Base-by-base conservation (phyloP, 2,329 filamentous ascomycete species). In the Dothideomycetes sp. region DNA sequence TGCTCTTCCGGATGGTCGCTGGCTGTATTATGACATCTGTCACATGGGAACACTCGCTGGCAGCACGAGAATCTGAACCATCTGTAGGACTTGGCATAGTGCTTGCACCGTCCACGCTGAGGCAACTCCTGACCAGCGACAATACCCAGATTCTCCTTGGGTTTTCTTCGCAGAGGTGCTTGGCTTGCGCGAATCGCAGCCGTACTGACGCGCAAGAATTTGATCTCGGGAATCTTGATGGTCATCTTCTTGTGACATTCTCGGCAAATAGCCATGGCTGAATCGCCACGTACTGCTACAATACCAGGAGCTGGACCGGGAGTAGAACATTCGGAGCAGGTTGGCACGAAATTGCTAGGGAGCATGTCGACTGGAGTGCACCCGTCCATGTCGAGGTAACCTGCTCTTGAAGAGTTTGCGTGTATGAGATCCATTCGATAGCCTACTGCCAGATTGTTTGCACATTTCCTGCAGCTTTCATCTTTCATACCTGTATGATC, bases 221-320 rank as follows among this genome's bases (percentile, higher is more conserved):
- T 84, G 46, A 87, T 73, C 45, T 86, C 78, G 17, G 81, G 81
- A 34, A 91, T 75, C 56, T 78, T 79, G 61, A 91, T 84, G 72
- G 69, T 81, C 72, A 91, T 88, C 56, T 80, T 81, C 38, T 70
- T 69, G 64, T 91, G 84, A 56, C 85, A 93, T 51, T 81, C 74
- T 36, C 84, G 76, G 61, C 85, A 93, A 29, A 85, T 72, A 43
- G 85, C 83, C 52, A 77, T 79, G 16, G 76, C 73, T 14, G 75
- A 75, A 44, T 89, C 83, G 34, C 83, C 84, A 18, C 81, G 72
- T 4, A 89, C 81, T 4, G 82, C 78, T 12, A 79, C 70, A 24
- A 91, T 70, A 1, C 82, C 83, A 14, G 72, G 69, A 7, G 58
- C 55, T 3, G 73, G 71, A 45, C 78, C 75, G 1, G 75, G 52